Conservation (phyloP, 2,329 filamentous ascomycete species). For the Paracorniculantispora psalliotae region DNA sequence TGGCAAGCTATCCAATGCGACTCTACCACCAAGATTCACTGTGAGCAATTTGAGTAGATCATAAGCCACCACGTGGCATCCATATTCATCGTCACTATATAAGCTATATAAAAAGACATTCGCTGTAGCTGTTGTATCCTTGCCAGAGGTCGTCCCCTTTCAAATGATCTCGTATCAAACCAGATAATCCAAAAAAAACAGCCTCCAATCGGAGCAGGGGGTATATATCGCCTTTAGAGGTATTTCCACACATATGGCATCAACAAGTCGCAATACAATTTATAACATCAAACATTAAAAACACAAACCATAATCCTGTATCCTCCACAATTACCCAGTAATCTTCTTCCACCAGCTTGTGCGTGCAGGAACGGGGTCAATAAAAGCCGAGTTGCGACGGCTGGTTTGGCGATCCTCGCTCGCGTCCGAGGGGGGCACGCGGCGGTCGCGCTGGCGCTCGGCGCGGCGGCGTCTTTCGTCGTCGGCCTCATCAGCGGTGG, state of each 20-base stretch:
- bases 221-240: constrained; percentile 4
- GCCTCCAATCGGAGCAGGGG: neutral
- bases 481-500: constrained; percentile 38
- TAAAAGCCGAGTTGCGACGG: constrained; percentile 7
- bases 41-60: neutral
- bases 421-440: constrained; percentile 11
- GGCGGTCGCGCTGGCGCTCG: constrained; percentile 31
- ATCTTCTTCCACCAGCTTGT: constrained; percentile 16
- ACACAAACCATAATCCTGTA: neutral
- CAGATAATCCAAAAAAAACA: neutral
- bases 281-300: constrained; percentile 3
- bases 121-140: neutral
- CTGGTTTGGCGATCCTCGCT: constrained; percentile 7
- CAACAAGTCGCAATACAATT: constrained; percentile 8
- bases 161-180: neutral
- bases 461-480: constrained; percentile 39
- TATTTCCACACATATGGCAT: neutral
- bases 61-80: neutral
- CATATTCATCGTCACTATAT: neutral
- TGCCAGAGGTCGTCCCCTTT: neutral
- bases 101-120: neutral
- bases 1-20: too few relatives aligned
- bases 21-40: neutral
- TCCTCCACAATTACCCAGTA: constrained; percentile 8
- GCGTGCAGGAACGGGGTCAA: constrained; percentile 5